Evolutionary conservation across 495 filamentous ascomycete genomes (phyloP), one percentile per base, ranked within the genome.

Genomic region (Penicillium parvum): DNA sequence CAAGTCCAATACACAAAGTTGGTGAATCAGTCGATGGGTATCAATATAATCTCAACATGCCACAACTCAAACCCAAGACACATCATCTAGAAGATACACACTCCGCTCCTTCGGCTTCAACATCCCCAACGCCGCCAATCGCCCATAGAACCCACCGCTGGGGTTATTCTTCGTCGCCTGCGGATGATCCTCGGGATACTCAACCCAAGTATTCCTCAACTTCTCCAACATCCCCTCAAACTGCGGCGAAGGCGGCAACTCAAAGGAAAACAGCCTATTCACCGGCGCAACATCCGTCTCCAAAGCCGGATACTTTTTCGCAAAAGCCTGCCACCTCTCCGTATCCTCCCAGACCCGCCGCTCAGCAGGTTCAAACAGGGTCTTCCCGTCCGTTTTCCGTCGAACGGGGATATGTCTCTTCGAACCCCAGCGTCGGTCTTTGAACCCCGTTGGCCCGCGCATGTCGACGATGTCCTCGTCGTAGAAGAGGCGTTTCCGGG

Each of bases 181-280:
- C 9, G 11, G 30, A 27, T 54, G 51, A n/a, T 40, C 47, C 0
- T 47, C 38, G 0, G 50, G 57, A 29, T 55, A 58, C 6, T 52
- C 43, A 1, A 52, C 46, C 29, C 46, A 35, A 12, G 39, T 42
- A 17, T 14, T n/a, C 1, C 40, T n/a, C 11, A 55, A 15, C 1
- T 32, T 40, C 1, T 5, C 3, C 14, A 53, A 17, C n/a, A 26
- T 27, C 2, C 32, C n/a, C 14, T 42, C n/a, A 3, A 60, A 23
- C 28, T 60, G 22, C 1, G 25, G 1, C 4, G 38, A 33, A 2
- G 0, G n/a, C 2, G 36, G 25, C 7, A 16, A 7, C 29, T 54
- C 40, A 32, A 57, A 60, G 1, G 14, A n/a, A 26, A 60, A 57
- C 7, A 71, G 41, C 5, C 57, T 53, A 14, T 37, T 52, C 21